Evolutionary conservation across 1,284 basidiomycete species (phyloP).

Genomic region (Puccinia hordei): DNA sequence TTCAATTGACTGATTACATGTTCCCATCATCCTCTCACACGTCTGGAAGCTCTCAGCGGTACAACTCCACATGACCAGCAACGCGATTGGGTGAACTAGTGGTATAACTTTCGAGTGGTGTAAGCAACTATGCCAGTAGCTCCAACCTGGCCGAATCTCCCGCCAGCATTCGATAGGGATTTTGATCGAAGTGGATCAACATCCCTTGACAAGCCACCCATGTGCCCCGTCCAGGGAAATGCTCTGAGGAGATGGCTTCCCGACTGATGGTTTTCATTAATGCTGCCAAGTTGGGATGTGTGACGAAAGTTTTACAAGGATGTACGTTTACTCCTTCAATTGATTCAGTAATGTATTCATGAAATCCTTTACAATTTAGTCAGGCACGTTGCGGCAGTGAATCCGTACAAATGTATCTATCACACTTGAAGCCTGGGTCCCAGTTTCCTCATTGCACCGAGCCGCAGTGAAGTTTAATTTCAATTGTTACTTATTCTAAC

Average conservation of each 20-base stretch:
- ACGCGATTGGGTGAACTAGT: not conserved
- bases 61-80: not conserved
- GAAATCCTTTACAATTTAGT: conserved; percentile 17
- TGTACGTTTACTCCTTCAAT: not conserved
- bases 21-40: conserved; percentile 7
- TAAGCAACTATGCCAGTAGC: not conserved
- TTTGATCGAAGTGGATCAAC: not conserved
- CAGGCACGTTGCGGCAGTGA: conserved; percentile 17
- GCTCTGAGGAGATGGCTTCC: not conserved
- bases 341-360: not conserved
- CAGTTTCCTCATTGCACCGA: conserved; percentile 26
- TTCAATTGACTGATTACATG: not conserved
- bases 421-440: conserved; percentile 16
- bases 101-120: not conserved
- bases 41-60: conserved; percentile 4
- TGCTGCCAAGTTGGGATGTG: not conserved
- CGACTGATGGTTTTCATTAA: not conserved
- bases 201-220: not conserved
- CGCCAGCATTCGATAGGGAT: not conserved
- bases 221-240: not conserved
- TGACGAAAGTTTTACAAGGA: not conserved
- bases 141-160: not conserved
- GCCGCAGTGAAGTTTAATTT: conserved; percentile 31
- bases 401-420: not conserved
- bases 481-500: conserved; percentile 33